Conservation (phyloP, 257 asterid genomes). For the Fraxinus cuspidata region DNA sequence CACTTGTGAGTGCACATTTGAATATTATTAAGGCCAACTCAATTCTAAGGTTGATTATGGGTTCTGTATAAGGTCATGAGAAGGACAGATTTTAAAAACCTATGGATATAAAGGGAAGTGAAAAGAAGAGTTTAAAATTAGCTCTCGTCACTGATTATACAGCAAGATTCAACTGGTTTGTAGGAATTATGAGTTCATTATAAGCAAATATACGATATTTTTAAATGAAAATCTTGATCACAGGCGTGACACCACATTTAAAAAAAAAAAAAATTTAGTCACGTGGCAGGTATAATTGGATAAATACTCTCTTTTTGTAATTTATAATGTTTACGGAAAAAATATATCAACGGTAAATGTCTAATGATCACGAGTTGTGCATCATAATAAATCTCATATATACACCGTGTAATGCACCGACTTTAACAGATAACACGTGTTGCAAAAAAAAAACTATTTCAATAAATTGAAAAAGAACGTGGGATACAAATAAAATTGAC, state of each 20-base stretch:
- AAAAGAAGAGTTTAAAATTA: too few relatives aligned
- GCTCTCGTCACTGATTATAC: too few relatives aligned
- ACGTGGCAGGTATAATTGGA: not conserved
- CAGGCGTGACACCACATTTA: not conserved
- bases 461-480: not conserved
- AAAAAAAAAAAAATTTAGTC: not conserved
- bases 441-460: too few relatives aligned
- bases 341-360: too few relatives aligned
- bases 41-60: not conserved
- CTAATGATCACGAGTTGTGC: not conserved
- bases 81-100: too few relatives aligned
- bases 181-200: not conserved
- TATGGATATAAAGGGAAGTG: too few relatives aligned
- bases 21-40: not conserved
- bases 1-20: not conserved
- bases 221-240: not conserved
- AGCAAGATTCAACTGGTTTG: not conserved
- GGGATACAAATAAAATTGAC: conserved; percentile 8
- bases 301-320: too few relatives aligned
- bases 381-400: too few relatives aligned
- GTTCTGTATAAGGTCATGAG: not conserved
- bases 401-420: not conserved
- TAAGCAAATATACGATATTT: not conserved
- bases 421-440: not conserved
- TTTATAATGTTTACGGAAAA: too few relatives aligned